Evolutionary conservation across 2,329 filamentous ascomycete genomes (phyloP).

Genomic region (Chlorencoelia australis): DNA sequence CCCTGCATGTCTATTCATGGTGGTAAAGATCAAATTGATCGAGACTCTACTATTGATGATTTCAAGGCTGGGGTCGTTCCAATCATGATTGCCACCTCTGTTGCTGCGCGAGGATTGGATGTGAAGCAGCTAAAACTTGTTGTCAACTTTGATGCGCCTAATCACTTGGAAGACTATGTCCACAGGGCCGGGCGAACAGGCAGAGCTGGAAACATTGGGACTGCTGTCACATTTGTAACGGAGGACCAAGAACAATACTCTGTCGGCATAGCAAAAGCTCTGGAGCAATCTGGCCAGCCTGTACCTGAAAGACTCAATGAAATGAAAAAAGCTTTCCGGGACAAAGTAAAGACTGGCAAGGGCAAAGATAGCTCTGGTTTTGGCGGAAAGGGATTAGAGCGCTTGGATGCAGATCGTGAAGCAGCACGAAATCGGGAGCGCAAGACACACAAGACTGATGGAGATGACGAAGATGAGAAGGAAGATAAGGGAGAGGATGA

Average conservation of each 20-base stretch:
- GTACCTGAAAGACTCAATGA: slow-evolving; percentile 61
- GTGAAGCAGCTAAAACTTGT: slow-evolving; percentile 94
- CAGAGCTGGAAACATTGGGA: slow-evolving; percentile 87
- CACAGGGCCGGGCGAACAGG: slow-evolving; percentile 90
- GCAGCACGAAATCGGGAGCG: slow-evolving; percentile 77
- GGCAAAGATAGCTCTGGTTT: slow-evolving; percentile 86
- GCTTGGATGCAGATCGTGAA: slow-evolving; percentile 83
- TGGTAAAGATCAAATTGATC: slow-evolving; percentile 86
- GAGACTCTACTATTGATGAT: slow-evolving; percentile 83
- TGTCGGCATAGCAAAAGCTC: slow-evolving; percentile 78
- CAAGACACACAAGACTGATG: slow-evolving; percentile 81
- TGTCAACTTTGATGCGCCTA: slow-evolving; percentile 89
- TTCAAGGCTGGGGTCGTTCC: slow-evolving; percentile 89
- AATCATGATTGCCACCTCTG: slow-evolving; percentile 86
- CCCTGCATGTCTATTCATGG: slow-evolving; percentile 91
- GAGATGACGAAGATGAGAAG: slow-evolving; percentile 70
- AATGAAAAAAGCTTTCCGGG: slow-evolving; percentile 64
- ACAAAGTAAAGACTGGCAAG: slow-evolving; percentile 88
- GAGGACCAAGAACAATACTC: slow-evolving; percentile 87
- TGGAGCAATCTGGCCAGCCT: slow-evolving; percentile 73
- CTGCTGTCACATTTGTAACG: slow-evolving; percentile 88
- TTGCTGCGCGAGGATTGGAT: slow-evolving; percentile 88
- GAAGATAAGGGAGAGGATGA: slow-evolving; percentile 62
- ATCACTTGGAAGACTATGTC: slow-evolving; percentile 93
- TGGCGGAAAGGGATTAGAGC: slow-evolving; percentile 87